A percentile compares a stretch with the other conserved stretches of the same genome.
Conservation (phyloP, 257 asterid species). For the Prunella vulgaris region DNA sequence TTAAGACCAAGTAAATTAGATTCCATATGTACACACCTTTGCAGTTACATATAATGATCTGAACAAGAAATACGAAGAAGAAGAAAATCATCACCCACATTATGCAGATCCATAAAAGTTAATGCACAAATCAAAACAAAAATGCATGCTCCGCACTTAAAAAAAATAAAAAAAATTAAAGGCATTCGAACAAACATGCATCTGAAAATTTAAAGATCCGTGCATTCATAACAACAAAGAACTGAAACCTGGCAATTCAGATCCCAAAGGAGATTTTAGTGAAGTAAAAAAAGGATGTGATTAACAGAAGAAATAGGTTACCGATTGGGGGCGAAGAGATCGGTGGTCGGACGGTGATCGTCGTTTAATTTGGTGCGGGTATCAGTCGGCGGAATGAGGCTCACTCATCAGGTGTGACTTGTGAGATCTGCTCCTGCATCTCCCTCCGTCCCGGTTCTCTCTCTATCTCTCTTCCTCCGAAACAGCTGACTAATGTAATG, state of each 20-base stretch:
- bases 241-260: slow-evolving; percentile 2
- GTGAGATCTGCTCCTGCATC: slow-evolving; percentile 11
- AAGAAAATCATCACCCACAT: slow-evolving; percentile 1
- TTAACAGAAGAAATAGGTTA: not conserved
- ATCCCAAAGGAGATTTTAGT: slow-evolving; percentile 8
- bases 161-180: not conserved
- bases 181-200: not conserved
- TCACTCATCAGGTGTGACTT: not conserved
- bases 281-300: not conserved
- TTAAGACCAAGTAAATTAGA: not conserved
- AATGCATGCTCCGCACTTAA: not conserved
- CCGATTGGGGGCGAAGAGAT: slow-evolving; percentile 14
- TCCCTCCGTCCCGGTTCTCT: not conserved
- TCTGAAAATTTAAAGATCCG: not conserved
- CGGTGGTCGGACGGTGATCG: slow-evolving; percentile 10
- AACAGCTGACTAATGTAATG: no score
- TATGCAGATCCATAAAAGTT: slow-evolving; percentile 22
- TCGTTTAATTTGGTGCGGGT: not conserved
- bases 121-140: not conserved
- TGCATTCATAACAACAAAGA: slow-evolving; percentile 6
- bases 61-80: not conserved
- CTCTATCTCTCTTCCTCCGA: no score
- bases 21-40: not conserved
- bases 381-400: slow-evolving; percentile 6
- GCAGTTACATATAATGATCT: not conserved